These are phyloP conservation scores for Ophiostoma sp. DNA, from an alignment of 2,329 filamentous ascomycete genomes.

Conservation along the genomic window DNA sequence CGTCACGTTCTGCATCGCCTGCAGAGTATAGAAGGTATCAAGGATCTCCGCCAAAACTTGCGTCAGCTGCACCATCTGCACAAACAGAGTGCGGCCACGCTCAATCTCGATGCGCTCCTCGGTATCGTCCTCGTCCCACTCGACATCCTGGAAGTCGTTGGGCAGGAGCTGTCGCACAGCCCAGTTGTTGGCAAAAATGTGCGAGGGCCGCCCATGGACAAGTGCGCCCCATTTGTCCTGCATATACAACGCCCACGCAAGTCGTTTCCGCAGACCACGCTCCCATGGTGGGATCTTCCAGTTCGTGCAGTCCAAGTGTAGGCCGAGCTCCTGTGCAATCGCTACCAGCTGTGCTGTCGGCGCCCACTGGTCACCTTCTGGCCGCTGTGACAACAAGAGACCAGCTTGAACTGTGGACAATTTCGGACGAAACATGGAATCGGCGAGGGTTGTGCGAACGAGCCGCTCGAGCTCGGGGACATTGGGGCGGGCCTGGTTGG, in stretches of 20 bases:
- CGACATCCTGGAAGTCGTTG: slow-evolving; percentile 72
- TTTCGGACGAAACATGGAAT: slow-evolving; percentile 54
- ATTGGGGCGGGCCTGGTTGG: slow-evolving; percentile 46
- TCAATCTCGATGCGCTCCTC: slow-evolving; percentile 67
- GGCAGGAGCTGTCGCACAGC: slow-evolving; percentile 66
- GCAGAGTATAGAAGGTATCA: slow-evolving; percentile 78
- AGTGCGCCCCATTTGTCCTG: slow-evolving; percentile 78
- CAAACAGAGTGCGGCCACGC: slow-evolving; percentile 68
- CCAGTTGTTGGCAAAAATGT: slow-evolving; percentile 70
- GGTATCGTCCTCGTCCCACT: slow-evolving; percentile 61
- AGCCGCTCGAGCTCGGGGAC: slow-evolving; percentile 40
- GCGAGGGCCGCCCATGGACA: slow-evolving; percentile 81
- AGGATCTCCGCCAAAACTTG: slow-evolving; percentile 77
- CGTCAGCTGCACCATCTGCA: slow-evolving; percentile 73
- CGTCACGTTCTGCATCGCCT: slow-evolving; percentile 68
- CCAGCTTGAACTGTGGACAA: slow-evolving; percentile 58
- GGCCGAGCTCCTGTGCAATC: slow-evolving; percentile 58
- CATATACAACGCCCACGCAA: slow-evolving; percentile 66
- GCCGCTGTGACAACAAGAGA: slow-evolving; percentile 53
- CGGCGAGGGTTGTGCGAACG: slow-evolving; percentile 45
- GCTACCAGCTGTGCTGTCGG: slow-evolving; percentile 57
- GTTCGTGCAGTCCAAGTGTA: slow-evolving; percentile 60
- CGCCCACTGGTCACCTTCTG: slow-evolving; percentile 49
- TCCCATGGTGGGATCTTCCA: slow-evolving; percentile 67
- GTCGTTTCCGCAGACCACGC: slow-evolving; percentile 58